A percentile compares a stretch with the other conserved stretches of the same genome.
Evolutionary conservation across 257 asterid species (phyloP).

Genomic region (Solanum megistacrolobum): DNA sequence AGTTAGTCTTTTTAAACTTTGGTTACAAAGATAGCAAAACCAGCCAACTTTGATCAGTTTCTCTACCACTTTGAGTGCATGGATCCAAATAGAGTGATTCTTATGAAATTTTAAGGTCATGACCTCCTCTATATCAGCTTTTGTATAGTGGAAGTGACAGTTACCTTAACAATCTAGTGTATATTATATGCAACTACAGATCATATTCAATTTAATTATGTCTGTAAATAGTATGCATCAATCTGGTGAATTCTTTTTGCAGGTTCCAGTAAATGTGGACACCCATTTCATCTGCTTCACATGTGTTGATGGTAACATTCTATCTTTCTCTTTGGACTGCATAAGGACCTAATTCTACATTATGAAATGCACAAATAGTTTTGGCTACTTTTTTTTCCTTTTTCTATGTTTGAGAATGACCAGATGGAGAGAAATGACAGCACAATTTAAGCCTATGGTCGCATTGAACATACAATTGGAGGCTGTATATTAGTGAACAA

Average conservation of each 20-base stretch:
- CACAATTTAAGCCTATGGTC: background rate
- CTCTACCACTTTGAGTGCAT: background rate
- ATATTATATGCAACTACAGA: background rate
- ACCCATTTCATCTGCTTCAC: conserved; percentile 83
- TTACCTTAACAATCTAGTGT: background rate
- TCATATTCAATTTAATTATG: background rate
- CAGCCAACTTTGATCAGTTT: background rate
- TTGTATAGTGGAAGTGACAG: background rate
- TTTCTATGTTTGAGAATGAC: background rate
- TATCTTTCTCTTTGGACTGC: background rate
- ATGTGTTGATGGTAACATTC: background rate
- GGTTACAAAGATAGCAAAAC: background rate
- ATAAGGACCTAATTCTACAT: background rate
- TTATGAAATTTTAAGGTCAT: background rate
- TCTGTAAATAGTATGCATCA: background rate
- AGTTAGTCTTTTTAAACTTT: background rate
- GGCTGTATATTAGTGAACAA: background rate
- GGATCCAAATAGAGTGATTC: background rate
- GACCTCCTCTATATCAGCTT: background rate
- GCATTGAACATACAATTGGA: background rate
- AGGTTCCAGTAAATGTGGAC: conserved; percentile 68
- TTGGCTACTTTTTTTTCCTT: too few species aligned
- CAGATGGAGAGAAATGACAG: background rate
- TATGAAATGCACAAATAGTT: background rate
- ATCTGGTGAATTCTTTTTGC: conserved; percentile 19